Evolutionary conservation across 2,329 filamentous ascomycete genomes (phyloP), one percentile per base, ranked within the genome.

Genomic region (Nigrograna mackinnonii): DNA sequence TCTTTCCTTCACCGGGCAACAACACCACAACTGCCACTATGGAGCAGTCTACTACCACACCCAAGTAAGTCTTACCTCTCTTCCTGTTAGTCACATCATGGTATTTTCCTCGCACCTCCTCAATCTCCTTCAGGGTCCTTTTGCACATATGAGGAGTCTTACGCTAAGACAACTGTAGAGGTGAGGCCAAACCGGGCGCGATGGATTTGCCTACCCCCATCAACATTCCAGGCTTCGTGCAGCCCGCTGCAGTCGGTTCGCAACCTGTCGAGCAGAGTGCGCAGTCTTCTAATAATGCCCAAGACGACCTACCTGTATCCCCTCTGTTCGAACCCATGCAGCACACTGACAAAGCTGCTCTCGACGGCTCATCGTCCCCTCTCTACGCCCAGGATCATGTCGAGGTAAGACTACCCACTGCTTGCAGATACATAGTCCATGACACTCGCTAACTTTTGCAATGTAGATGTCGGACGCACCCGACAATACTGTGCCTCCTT

Each of bases 321-420:
- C 43, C 47, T 18, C 37, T 51, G 6, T 52, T 55, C 39, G 39
- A 50, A 22, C 40, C 50, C 2, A 47, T 48, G 40, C 37, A 37
- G 7, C 12, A 37, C 12, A 19, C 21, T 21, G 7, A 5, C 31
- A 28, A 28, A 28, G 9, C n/a, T n/a, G n/a, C 24, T n/a, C 24
- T 28, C 24, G 24, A 7, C 31, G 6, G 5, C 16, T 5, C n/a
- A 20, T 19, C 31, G 12, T 16, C 7, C 14, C 14, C 31, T 33
- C 9, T 33, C 31, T 16, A 33, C 13, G 31, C 7, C 31, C 31
- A 33, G 6, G 12, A 33, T 16, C 31, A 33, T 11, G 12, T 16
- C 14, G 7, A 9, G n/a, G n/a, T n/a, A n/a, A 35, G 3, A 4
- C 34, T 16, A 13, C 30, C n/a, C 13, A 4, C 17, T 16, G 2